Base-by-base conservation (phyloP, 139 green algal genomes). In the Spirogloea muscicola region DNA sequence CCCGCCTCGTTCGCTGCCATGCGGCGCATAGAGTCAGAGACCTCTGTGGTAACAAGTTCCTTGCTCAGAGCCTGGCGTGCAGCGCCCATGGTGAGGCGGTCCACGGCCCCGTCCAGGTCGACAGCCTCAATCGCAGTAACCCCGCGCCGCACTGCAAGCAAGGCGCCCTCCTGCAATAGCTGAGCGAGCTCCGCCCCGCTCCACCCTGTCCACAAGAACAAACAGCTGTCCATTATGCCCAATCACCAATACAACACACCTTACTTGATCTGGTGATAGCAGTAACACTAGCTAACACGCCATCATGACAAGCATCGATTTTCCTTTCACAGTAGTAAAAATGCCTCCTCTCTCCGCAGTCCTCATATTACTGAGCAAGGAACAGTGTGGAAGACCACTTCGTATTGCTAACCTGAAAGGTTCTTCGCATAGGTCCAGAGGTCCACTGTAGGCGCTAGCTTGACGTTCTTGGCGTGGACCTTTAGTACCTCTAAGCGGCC, bases 81-180 rank as follows among this genome's bases (percentile, higher is more conserved):
- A 7, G 65, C 13, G 27, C 79, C 79, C 6, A 49, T 49, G 39
- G 55, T 73, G 18, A 96, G 87, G 6, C 91, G 80, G 74, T 97
- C 92, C 33, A 95, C 83, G 1, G 86, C 91, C 9, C 81, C 81
- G 84, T 91, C 87, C 33, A 96, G 85, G 84, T 96, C 91, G 6
- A 49, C 38, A 38, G 72, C 37, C 42, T 80, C 71, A 34, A 80
- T 85, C 58, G 55, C 7, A 2, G 75, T 29, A 5, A 49, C 79
- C 3, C 75, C 46, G 29, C 85, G 34, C 40, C 92, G 79, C 39
- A 94, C 85, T 40, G 89, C 86, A 44, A 81, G 77, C 65, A 97
- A 68, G 25, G 91, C 89, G n/a, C 87, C 88, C 86, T 98, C 94
- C 76, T 98, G 97, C 48, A 97, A 80, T 49, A 98, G 87, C 83